These are phyloP conservation scores for Fusarium sp. DNA, from an alignment of 2,329 filamentous ascomycete genomes.

Conservation along the genomic window DNA sequence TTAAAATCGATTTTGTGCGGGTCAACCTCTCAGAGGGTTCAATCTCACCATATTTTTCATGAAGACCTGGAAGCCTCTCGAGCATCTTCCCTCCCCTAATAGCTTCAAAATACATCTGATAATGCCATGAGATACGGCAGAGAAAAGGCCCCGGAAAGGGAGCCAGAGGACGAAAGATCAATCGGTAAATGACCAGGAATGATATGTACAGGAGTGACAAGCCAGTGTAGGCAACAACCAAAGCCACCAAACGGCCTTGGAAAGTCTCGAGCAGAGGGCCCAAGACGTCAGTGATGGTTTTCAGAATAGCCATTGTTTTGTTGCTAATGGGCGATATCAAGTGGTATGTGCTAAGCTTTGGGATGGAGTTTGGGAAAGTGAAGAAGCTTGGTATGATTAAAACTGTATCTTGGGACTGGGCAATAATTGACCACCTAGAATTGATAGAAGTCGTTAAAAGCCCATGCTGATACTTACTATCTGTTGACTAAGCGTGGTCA, in stretches of 20 bases:
- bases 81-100: not conserved
- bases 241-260: not conserved
- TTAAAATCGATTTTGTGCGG: not conserved
- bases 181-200: not conserved
- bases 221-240: not conserved
- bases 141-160: not conserved
- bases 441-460: not conserved
- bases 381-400: not conserved
- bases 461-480: not conserved
- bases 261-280: not conserved
- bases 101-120: not conserved
- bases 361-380: not conserved
- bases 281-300: not conserved
- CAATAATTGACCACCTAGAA: not conserved
- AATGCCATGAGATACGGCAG: not conserved
- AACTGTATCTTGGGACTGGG: not conserved
- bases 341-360: not conserved
- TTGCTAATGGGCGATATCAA: not conserved
- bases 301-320: not conserved
- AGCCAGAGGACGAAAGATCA: not conserved
- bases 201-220: not conserved
- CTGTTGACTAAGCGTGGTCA: not conserved
- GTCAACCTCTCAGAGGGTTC: not conserved
- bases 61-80: not conserved
- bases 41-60: not conserved